phyloP scores from a whole-genome alignment of 768 basidiomycete genomes.

The Lactarius sp. region DNA sequence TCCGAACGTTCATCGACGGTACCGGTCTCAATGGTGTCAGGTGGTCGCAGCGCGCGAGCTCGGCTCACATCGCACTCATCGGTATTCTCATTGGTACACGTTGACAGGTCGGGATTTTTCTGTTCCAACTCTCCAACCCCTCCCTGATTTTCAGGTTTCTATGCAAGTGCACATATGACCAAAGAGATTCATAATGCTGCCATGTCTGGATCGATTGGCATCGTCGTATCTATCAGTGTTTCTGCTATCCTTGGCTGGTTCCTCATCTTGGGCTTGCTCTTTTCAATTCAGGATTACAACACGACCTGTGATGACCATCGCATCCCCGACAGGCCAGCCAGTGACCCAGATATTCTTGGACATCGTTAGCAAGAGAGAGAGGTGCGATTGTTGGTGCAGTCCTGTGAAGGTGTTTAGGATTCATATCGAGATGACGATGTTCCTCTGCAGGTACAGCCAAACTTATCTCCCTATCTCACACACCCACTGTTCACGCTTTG shows the following conservation, averaged over 20 bases:
- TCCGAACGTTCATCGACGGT: slow-evolving; percentile 62
- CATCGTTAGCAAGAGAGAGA: slow-evolving; percentile 63
- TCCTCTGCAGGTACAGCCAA: slow-evolving; percentile 55
- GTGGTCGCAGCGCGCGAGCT: slow-evolving; percentile 64
- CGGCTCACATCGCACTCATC: slow-evolving; percentile 64
- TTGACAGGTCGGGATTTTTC: slow-evolving; percentile 46
- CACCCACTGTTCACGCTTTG: neutral
- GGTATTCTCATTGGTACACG: slow-evolving; percentile 73
- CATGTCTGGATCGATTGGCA: slow-evolving; percentile 63
- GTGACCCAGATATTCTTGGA: slow-evolving; percentile 78
- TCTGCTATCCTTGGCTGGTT: slow-evolving; percentile 74
- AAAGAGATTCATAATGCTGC: slow-evolving; percentile 68
- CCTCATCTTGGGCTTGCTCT: slow-evolving; percentile 64
- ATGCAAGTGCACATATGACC: slow-evolving; percentile 72
- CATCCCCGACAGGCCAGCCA: slow-evolving; percentile 55
- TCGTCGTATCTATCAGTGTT: slow-evolving; percentile 66
- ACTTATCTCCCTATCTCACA: neutral
- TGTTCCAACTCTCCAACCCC: neutral
- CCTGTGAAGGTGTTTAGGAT: neutral
- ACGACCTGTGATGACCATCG: slow-evolving; percentile 48
- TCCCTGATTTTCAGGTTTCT: slow-evolving; percentile 47
- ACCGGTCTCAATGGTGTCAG: slow-evolving; percentile 51
- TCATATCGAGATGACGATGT: slow-evolving; percentile 36
- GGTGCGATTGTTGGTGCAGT: slow-evolving; percentile 53
- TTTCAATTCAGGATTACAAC: slow-evolving; percentile 70